Base-by-base conservation (phyloP, 768 basidiomycete genomes). In the Phallus indusiatus region DNA sequence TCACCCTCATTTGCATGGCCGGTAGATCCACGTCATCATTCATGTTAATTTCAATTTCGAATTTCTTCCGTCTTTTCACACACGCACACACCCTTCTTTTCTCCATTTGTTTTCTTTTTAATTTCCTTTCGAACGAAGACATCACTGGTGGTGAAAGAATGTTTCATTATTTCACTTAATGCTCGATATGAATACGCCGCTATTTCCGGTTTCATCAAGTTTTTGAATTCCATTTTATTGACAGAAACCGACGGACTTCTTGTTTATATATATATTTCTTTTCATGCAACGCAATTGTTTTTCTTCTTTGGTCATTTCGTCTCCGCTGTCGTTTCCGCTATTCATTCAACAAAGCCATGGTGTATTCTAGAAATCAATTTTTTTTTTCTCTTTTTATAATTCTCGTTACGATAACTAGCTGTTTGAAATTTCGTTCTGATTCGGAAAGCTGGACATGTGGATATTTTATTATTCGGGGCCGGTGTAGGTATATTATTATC, bases 1-100 rank as follows among this genome's bases (percentile, higher is more conserved):
- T 4, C 57, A 59, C n/a, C 57, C 57, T 33, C 57, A 58, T 24
- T 34, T 36, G 20, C 56, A 51, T 20, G 49, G 57, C 42, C n/a
- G 42, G 12, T 42, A 42, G n/a, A 42, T 10, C n/a, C 2, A 2
- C 42, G 4, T 3, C 14, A 42, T 42, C 42, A 12, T 14, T 10
- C 14, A 42, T 14, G 12, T 10, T 10, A 42, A 42, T 4, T n/a
- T 3, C 42, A 28, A 28, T 28, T 28, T 28, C 28, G 28, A 28
- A 28, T 28, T 28, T 7, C 28, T 28, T 28, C 28, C 28, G 28
- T 28, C 7, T 28, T 11, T n/a, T n/a, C n/a, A 11, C 42, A 42
- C 12, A 14, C n/a, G 5, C 14, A 42, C 12, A 5, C 12, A 5
- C n/a, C 42, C n/a, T 10, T 14, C 12, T 14, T 37, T 37, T 37